phyloP scores from a whole-genome alignment of 305 asterid genomes.

The Petunia hybrid region DNA sequence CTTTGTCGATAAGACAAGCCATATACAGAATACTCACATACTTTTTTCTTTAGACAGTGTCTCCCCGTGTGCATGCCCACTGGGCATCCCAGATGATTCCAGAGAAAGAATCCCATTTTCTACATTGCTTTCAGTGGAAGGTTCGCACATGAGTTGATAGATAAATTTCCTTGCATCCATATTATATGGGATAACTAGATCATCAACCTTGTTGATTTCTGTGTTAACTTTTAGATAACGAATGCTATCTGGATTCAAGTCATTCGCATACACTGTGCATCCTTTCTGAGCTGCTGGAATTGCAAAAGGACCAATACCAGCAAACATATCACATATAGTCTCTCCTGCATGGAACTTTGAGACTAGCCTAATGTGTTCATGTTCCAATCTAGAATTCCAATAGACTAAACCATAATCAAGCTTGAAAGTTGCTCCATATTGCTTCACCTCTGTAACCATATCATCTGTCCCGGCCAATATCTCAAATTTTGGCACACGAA shows the following conservation, averaged over 20 bases:
- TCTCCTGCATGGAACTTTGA: constrained; percentile 77
- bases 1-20: background rate
- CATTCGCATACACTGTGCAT: constrained; percentile 88
- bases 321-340: constrained; percentile 87
- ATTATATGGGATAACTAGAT: constrained; percentile 74
- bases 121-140: constrained; percentile 56
- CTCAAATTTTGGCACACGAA: constrained; percentile 96
- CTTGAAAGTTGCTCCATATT: constrained; percentile 85
- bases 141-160: constrained; percentile 61
- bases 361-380: constrained; percentile 82
- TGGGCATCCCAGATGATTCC: constrained; percentile 46
- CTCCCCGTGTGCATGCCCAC: constrained; percentile 39
- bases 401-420: constrained; percentile 94
- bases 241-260: constrained; percentile 87
- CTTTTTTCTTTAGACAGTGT: constrained; percentile 44
- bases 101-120: constrained; percentile 41
- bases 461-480: constrained; percentile 80
- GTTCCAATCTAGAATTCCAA: constrained; percentile 97
- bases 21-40: constrained; percentile 43
- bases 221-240: constrained; percentile 83
- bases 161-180: constrained; percentile 81
- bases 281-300: constrained; percentile 98
- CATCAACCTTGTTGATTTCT: constrained; percentile 73
- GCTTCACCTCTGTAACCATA: constrained; percentile 93
- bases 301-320: constrained; percentile 95